Evolutionary conservation across 805 yeast species (phyloP).

Genomic region (Saturnispora sanitii): DNA sequence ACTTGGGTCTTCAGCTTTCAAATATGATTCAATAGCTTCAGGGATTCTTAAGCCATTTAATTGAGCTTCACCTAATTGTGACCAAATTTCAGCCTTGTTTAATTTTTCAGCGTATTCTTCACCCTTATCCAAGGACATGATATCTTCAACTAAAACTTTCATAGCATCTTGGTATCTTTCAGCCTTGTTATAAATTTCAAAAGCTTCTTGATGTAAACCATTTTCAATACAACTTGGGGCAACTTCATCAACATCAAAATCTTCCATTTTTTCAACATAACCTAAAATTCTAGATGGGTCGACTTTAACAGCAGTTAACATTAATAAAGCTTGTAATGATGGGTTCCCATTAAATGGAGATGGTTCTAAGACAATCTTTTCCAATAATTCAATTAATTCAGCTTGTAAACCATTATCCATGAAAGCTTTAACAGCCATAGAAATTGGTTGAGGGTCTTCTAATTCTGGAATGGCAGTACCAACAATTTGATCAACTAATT

Average conservation of each 20-base stretch:
- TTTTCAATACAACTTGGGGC: constrained; percentile 87
- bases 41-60: constrained; percentile 85
- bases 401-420: constrained; percentile 91
- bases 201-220: constrained; percentile 86
- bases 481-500: constrained; percentile 85
- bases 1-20: constrained; percentile 83
- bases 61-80: constrained; percentile 92
- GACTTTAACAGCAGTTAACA: constrained; percentile 92
- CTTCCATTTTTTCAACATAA: constrained; percentile 82
- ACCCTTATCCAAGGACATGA: constrained; percentile 92
- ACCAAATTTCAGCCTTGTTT: constrained; percentile 83
- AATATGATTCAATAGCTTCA: constrained; percentile 86
- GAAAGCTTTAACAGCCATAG: constrained; percentile 87
- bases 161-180: constrained; percentile 71
- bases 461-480: constrained; percentile 95
- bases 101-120: constrained; percentile 85
- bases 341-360: constrained; percentile 95
- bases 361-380: constrained; percentile 93
- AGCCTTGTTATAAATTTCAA: constrained; percentile 80
- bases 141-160: constrained; percentile 83
- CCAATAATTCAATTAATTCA: constrained; percentile 89
- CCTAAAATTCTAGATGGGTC: constrained; percentile 77
- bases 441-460: constrained; percentile 86
- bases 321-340: constrained; percentile 84
- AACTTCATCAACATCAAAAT: constrained; percentile 87